These are phyloP conservation scores for Wickerhamomyces bovis DNA, from an alignment of 805 yeast genomes.

Conservation along the genomic window DNA sequence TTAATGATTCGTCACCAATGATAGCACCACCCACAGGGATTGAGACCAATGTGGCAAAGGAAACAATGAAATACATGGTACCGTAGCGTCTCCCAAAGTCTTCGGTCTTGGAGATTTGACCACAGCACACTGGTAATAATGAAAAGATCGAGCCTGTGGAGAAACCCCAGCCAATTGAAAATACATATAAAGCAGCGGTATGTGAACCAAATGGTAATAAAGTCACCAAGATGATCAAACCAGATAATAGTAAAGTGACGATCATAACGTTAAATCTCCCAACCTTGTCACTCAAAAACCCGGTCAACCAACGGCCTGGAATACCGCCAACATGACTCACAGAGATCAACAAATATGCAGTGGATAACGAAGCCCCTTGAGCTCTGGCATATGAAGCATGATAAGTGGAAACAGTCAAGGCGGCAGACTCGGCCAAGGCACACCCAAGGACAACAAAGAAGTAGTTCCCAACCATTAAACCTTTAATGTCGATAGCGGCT, in stretches of 20 bases:
- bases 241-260: conserved; percentile 25
- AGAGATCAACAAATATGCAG: conserved; percentile 40
- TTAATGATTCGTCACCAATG: conserved; percentile 31
- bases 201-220: conserved; percentile 34
- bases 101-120: conserved; percentile 48
- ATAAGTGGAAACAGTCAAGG: conserved; percentile 41
- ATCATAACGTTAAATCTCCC: conserved; percentile 53
- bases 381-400: conserved; percentile 44
- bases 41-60: conserved; percentile 45
- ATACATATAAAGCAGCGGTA: conserved; percentile 33
- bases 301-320: conserved; percentile 40
- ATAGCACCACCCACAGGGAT: conserved; percentile 48
- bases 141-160: conserved; percentile 50
- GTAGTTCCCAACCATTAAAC: conserved; percentile 40
- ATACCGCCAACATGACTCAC: conserved; percentile 36
- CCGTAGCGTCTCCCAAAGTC: conserved; percentile 50
- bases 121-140: conserved; percentile 52
- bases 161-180: conserved; percentile 45
- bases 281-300: conserved; percentile 33
- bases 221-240: conserved; percentile 28
- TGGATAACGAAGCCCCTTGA: conserved; percentile 34
- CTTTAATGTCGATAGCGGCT: conserved; percentile 28
- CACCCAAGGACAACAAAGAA: conserved; percentile 37
- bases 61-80: conserved; percentile 51
- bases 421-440: conserved; percentile 41